phyloP scores from a whole-genome alignment of 1,284 basidiomycete species.

The Malassezia furfur region DNA sequence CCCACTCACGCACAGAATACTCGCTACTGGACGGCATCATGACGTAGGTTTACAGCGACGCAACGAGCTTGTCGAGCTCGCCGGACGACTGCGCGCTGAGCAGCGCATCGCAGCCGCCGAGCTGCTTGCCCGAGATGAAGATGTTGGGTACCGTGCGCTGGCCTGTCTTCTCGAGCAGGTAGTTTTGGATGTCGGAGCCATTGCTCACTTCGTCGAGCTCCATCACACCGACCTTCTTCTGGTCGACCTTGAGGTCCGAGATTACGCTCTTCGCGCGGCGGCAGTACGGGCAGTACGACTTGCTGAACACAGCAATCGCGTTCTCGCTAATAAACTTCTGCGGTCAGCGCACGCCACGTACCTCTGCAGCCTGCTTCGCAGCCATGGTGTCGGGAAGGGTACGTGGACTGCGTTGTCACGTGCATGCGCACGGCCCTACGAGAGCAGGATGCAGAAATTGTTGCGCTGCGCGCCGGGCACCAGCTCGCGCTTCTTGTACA shows the following conservation, averaged over 20 bases:
- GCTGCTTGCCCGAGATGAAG: constrained; percentile 48
- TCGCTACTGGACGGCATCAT: not conserved
- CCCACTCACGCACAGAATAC: constrained; percentile 4
- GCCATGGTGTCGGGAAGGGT: constrained; percentile 28
- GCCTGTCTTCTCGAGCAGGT: constrained; percentile 49
- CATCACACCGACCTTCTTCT: constrained; percentile 40
- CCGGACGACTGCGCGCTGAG: constrained; percentile 33
- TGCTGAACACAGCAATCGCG: constrained; percentile 49
- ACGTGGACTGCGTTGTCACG: not conserved
- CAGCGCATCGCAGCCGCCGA: constrained; percentile 48
- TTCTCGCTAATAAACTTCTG: constrained; percentile 42
- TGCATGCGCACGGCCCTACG: constrained; percentile 6
- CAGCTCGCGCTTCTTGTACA: constrained; percentile 46
- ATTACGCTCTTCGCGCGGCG: constrained; percentile 47
- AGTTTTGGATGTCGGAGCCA: constrained; percentile 42
- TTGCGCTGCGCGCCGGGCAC: constrained; percentile 44
- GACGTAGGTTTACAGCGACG: constrained; percentile 5
- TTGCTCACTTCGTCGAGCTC: constrained; percentile 49
- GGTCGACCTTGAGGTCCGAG: constrained; percentile 35
- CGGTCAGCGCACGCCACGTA: constrained; percentile 9
- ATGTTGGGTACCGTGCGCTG: constrained; percentile 51
- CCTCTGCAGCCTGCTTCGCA: constrained; percentile 43
- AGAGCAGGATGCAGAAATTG: constrained; percentile 47
- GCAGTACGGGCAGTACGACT: constrained; percentile 47
- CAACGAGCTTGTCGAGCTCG: constrained; percentile 46